A percentile compares a stretch with the other conserved stretches of the same genome.
phyloP scores from a whole-genome alignment of 306 rosid species.

The Amphicarpaea edgeworthii region DNA sequence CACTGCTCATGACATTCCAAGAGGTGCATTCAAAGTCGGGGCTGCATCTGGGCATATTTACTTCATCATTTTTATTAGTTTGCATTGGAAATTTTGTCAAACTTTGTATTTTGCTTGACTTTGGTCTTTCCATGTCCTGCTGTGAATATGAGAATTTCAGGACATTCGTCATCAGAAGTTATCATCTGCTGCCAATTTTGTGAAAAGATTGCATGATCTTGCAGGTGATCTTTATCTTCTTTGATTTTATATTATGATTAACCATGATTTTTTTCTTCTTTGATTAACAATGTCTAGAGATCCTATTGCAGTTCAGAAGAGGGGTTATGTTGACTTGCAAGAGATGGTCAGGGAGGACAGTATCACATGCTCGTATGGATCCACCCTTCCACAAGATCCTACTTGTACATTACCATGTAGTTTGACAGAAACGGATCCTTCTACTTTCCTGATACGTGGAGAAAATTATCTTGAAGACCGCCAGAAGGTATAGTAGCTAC shows the following conservation, averaged over 20 bases:
- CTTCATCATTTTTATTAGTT: slow-evolving; percentile 31
- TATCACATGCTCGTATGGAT: slow-evolving; percentile 66
- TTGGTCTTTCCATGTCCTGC: slow-evolving; percentile 32
- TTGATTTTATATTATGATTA: slow-evolving; percentile 35
- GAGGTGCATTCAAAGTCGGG: slow-evolving; percentile 16
- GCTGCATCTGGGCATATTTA: slow-evolving; percentile 18
- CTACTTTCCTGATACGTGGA: slow-evolving; percentile 90
- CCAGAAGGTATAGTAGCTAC: slow-evolving; percentile 65
- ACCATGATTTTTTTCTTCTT: slow-evolving; percentile 37
- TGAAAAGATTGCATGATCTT: slow-evolving; percentile 85
- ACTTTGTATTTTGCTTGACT: slow-evolving; percentile 44
- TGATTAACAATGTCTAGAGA: slow-evolving; percentile 44
- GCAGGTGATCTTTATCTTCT: slow-evolving; percentile 69
- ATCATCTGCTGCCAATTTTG: slow-evolving; percentile 79
- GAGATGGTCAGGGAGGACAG: slow-evolving; percentile 74
- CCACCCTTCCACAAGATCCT: slow-evolving; percentile 85
- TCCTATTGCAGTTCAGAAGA: slow-evolving; percentile 78
- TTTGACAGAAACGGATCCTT: slow-evolving; percentile 84
- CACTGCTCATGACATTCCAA: slow-evolving; percentile 24
- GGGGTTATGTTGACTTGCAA: slow-evolving; percentile 78
- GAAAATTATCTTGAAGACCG: slow-evolving; percentile 73
- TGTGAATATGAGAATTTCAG: slow-evolving; percentile 52
- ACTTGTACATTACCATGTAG: slow-evolving; percentile 76
- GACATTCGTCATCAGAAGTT: slow-evolving; percentile 63
- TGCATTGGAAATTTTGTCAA: slow-evolving; percentile 27